Conservation (phyloP, 2,329 filamentous ascomycete genomes). For the Cytospora piceae region DNA sequence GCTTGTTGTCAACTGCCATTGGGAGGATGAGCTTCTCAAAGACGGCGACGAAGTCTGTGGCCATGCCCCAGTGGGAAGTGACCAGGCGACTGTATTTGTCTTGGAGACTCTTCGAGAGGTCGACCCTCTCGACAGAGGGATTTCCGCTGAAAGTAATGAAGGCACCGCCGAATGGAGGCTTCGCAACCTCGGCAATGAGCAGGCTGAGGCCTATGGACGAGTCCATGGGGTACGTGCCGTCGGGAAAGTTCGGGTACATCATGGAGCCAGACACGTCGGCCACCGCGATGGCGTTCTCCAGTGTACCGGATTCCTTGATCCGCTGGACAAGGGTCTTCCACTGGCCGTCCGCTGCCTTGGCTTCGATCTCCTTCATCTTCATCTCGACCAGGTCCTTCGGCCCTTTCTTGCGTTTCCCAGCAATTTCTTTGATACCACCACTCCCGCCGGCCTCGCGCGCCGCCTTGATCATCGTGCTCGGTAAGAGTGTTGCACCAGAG, state of each 20-base stretch:
- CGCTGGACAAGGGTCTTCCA: slow-evolving; percentile 63
- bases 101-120: slow-evolving; percentile 43
- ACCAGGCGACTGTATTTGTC: slow-evolving; percentile 46
- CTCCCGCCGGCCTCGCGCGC: slow-evolving; percentile 22
- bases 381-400: slow-evolving; percentile 35
- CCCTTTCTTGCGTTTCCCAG: slow-evolving; percentile 9
- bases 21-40: slow-evolving; percentile 59
- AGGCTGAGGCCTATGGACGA: slow-evolving; percentile 60
- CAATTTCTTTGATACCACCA: no score
- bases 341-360: slow-evolving; percentile 51
- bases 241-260: slow-evolving; percentile 43
- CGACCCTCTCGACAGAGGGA: slow-evolving; percentile 48
- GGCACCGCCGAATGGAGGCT: slow-evolving; percentile 55
- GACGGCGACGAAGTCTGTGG: slow-evolving; percentile 58
- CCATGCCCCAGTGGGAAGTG: slow-evolving; percentile 43
- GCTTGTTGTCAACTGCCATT: slow-evolving; percentile 52
- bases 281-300: slow-evolving; percentile 58
- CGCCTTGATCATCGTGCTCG: slow-evolving; percentile 50
- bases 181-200: slow-evolving; percentile 56
- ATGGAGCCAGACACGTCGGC: slow-evolving; percentile 64
- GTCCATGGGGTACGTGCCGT: slow-evolving; percentile 55
- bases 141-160: slow-evolving; percentile 57
- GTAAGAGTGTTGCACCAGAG: slow-evolving; percentile 59
- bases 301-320: slow-evolving; percentile 57
- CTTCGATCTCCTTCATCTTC: slow-evolving; percentile 40